Evolutionary conservation across 169 alveolate genomes (phyloP).

Genomic region (Babesia sp.): DNA sequence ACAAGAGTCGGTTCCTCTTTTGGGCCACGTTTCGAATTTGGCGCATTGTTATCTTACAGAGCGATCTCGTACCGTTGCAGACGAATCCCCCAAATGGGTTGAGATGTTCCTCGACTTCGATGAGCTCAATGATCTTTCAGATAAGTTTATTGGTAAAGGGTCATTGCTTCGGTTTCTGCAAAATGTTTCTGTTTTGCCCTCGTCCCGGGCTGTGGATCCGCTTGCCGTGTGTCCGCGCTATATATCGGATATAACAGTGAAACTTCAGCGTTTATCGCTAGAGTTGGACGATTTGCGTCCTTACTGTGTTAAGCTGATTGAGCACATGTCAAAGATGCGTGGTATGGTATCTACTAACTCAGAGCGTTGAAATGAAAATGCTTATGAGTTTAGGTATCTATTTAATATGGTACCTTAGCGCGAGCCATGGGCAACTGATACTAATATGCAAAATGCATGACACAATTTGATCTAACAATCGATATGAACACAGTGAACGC

Average conservation of each 20-base stretch:
- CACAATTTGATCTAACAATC: no score
- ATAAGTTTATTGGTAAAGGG: neutral
- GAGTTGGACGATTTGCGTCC: neutral
- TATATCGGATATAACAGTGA: neutral
- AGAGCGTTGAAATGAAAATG: no score
- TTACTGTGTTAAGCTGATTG: constrained; percentile 19
- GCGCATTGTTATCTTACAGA: constrained; percentile 11
- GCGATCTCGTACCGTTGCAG: neutral
- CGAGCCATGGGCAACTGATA: no score
- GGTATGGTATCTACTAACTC: no score
- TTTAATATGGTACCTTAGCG: no score
- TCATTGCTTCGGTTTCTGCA: constrained; percentile 8
- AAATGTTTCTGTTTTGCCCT: neutral
- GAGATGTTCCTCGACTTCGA: neutral
- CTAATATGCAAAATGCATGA: no score
- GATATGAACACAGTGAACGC: no score
- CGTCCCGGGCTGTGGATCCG: neutral
- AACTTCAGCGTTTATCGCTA: neutral
- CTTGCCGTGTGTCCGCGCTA: neutral
- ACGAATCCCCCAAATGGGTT: neutral
- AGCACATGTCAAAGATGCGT: neutral
- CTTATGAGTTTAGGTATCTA: no score
- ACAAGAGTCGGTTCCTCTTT: neutral
- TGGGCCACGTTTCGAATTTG: neutral
- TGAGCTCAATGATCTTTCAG: constrained; percentile 12